Percentiles rank a stretch among this genome's conserved stretches.
These are phyloP conservation scores for Lumnitzera racemosa DNA, from an alignment of 345 rosid genomes.

Conservation along the genomic window DNA sequence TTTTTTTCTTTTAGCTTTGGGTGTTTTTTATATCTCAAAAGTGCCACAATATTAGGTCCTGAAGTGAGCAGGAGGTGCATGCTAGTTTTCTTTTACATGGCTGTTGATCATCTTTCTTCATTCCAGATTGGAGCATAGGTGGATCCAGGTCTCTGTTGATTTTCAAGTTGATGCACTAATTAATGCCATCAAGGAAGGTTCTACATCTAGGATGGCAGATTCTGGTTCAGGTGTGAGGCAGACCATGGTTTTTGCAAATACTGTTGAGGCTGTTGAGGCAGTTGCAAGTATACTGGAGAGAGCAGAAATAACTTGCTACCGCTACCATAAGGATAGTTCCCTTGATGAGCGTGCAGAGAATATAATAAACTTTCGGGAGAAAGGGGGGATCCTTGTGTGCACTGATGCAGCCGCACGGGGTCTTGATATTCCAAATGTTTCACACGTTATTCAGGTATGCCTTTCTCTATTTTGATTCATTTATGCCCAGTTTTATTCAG, in stretches of 20 bases:
- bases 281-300: conserved; percentile 64
- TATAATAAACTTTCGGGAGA: conserved; percentile 57
- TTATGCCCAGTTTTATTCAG: no score
- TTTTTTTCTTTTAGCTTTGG: no score
- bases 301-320: conserved; percentile 68
- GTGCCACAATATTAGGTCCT: no score
- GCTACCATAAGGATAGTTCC: conserved; percentile 80
- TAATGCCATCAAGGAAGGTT: conserved; percentile 55
- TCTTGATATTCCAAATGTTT: conserved; percentile 84
- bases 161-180: conserved; percentile 84
- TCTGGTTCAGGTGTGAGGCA: conserved; percentile 29
- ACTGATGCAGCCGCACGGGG: conserved; percentile 99
- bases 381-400: conserved; percentile 84
- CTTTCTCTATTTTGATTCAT: conserved; percentile 1
- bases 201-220: conserved; percentile 14
- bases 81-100: not conserved
- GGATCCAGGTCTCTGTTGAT: conserved; percentile 79
- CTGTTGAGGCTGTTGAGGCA: conserved; percentile 86
- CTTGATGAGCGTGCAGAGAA: conserved; percentile 69
- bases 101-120: conserved; percentile 9
- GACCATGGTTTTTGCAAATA: conserved; percentile 94
- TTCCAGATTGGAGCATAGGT: conserved; percentile 67
- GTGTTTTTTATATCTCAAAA: no score
- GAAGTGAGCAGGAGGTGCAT: not conserved
- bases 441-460: conserved; percentile 87